Evolutionary conservation across 257 asterid genomes (phyloP).

Genomic region (Verbascum thapsus): DNA sequence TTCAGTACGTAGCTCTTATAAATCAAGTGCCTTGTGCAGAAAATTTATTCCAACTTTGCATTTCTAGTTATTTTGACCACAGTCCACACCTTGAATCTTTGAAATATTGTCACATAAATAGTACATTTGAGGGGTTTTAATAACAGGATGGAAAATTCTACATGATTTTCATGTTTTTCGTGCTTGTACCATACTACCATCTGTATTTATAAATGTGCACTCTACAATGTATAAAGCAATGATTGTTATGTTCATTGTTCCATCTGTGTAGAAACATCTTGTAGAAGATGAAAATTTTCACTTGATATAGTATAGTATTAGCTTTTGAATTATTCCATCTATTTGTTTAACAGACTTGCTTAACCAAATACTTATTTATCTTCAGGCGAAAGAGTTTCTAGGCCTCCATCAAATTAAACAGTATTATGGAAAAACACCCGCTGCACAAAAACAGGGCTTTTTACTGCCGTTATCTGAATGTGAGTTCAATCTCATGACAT

Average conservation of each 20-base stretch:
- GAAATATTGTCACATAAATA: constrained; percentile 2
- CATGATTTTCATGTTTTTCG: constrained; percentile 6
- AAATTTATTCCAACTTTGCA: constrained; percentile 2
- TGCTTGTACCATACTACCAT: constrained; percentile 13
- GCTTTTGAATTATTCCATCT: not conserved
- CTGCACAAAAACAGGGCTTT: constrained; percentile 64
- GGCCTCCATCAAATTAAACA: constrained; percentile 65
- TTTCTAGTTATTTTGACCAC: not conserved
- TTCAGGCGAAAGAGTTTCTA: constrained; percentile 67
- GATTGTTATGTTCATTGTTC: constrained; percentile 9
- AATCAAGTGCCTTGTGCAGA: constrained; percentile 4
- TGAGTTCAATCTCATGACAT: constrained; percentile 80
- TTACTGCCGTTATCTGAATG: constrained; percentile 74
- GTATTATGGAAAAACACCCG: constrained; percentile 56
- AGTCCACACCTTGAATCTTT: constrained; percentile 5
- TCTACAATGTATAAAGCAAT: not conserved
- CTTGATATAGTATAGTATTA: too few species aligned
- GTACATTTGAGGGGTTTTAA: not conserved
- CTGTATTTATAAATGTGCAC: not conserved
- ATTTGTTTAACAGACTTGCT: too few species aligned
- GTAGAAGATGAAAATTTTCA: too few species aligned
- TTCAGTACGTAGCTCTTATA: not conserved
- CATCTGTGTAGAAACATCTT: too few species aligned
- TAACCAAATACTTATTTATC: constrained; percentile 21
- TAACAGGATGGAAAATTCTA: not conserved